Evolutionary conservation across 116 monocot species (phyloP), one percentile per base, ranked within the genome.

Genomic region (Phalaenopsis hybrid): DNA sequence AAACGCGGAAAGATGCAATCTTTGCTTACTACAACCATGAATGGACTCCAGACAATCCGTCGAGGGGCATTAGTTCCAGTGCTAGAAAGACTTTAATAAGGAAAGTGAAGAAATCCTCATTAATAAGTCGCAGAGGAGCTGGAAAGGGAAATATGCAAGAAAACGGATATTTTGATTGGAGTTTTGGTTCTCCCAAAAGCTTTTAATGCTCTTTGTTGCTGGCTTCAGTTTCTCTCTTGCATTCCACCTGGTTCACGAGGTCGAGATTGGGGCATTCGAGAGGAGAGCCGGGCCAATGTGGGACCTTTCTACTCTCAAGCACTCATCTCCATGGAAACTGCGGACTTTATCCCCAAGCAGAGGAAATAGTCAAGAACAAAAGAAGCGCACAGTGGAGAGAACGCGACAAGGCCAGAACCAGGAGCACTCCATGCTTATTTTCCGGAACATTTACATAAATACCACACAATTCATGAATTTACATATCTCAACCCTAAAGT

Each of bases 1-100:
- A 6, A 75, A 75, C 75, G 75, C 17, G 75, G 44, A 75, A 75
- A 75, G n/a, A 37, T 34, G 41, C n/a, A 21, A 33, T 13, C 73
- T 73, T 73, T 41, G 17, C 34, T 73, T 37, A 15, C 6, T 5
- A 41, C 41, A 73, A 37, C 17, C 25, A 73, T 34, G 37, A 73
- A 73, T n/a, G 41, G 73, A 37, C 11, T 16, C 69, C 69, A 37
- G 73, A 41, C 16, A 67, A 73, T 13, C 73, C 73, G 41, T 41
- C 16, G 3, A 5, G 5, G 5, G 16, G 41, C 73, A 41, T 41
- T 4, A 33, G 5, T 73, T 33, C 73, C 5, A 16, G 37, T 41
- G 72, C 72, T 72, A 2, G 72, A 2, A 37, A 31, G 73, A 73
- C 25, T 37, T 41, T 73, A 73, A 73, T 37, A 73, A 37, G 73